Base-by-base conservation (phyloP, 1,139 yeast species). In the Sugiyamaella xylanicola region DNA sequence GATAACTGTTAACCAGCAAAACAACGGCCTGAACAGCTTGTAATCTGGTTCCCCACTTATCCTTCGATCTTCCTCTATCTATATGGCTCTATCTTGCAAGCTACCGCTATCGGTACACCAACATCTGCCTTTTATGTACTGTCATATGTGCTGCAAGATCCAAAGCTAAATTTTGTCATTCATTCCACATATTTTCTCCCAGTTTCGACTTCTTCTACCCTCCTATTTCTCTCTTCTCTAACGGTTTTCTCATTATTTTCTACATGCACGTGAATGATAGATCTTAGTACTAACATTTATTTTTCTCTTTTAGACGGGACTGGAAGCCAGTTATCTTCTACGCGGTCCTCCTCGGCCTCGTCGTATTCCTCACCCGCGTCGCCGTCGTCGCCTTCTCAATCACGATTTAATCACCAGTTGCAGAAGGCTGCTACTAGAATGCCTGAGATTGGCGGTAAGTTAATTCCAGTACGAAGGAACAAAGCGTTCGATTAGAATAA, bases 281-380 rank as follows among this genome's bases (percentile, higher is more conserved):
- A 25, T 25, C n/a, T 29, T 5, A 32, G 21, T 16, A 46, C 50
- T 46, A 46, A 46, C 50, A 36, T 32, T 29, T 22, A 27, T 27
- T 35, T 45, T 29, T 22, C 16, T 27, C 19, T 45, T 45, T 19
- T 46, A 46, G 50, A 46, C 35, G 50, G 41, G 13, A 46, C 36
- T 19, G 42, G 48, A 21, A 41, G 42, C 25, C 48, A 49, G 21
- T 22, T 49, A 46, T 46, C 50, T 15, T 36, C 54, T 27, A 27
- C 50, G 29, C 21, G 46, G 39, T 36, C 48, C n/a, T 49, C 53
- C n/a, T 46, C 54, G 29, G 50, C 51, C 27, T 45, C 57, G 47
- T 53, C 59, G 37, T 49, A 48, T 43, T 48, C 56, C 29, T 43
- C 54, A n/a, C 56, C 56, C 1, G 53, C 50, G 16, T 54, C 57